phyloP scores from a whole-genome alignment of 1,139 yeast genomes.

The Starmera stellimalicola region DNA sequence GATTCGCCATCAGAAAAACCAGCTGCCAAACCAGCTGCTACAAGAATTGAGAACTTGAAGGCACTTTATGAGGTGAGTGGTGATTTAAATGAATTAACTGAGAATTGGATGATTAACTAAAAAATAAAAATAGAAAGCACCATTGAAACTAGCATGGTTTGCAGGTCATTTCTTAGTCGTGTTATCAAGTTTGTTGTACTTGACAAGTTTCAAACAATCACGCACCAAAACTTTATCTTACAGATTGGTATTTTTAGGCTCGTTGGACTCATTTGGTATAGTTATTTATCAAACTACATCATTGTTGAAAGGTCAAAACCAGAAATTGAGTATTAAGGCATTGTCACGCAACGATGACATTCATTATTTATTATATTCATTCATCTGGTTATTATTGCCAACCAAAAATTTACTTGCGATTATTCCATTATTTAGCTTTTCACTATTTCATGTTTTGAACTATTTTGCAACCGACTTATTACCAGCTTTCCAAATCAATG shows the following conservation, averaged over 20 bases:
- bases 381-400: conserved; percentile 47
- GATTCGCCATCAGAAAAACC: too few species aligned
- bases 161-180: conserved; percentile 63
- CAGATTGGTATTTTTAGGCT: conserved; percentile 52
- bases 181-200: conserved; percentile 41
- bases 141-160: conserved; percentile 28
- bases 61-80: conserved; percentile 1
- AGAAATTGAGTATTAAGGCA: conserved; percentile 20
- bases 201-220: conserved; percentile 35
- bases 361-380: conserved; percentile 52
- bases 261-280: conserved; percentile 67
- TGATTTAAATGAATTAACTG: too few species aligned
- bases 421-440: conserved; percentile 58
- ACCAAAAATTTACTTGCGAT: conserved; percentile 45
- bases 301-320: conserved; percentile 12
- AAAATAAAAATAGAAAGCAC: not conserved
- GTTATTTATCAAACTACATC: conserved; percentile 48
- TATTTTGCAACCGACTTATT: conserved; percentile 57
- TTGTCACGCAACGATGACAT: conserved; percentile 54
- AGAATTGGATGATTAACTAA: too few species aligned
- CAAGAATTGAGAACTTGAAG: not conserved
- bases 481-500: conserved; percentile 48
- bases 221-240: conserved; percentile 41
- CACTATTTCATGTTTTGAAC: conserved; percentile 64
- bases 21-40: not conserved